Conservation (phyloP, 2,329 filamentous ascomycete species). For the Arthroderma sp. region DNA sequence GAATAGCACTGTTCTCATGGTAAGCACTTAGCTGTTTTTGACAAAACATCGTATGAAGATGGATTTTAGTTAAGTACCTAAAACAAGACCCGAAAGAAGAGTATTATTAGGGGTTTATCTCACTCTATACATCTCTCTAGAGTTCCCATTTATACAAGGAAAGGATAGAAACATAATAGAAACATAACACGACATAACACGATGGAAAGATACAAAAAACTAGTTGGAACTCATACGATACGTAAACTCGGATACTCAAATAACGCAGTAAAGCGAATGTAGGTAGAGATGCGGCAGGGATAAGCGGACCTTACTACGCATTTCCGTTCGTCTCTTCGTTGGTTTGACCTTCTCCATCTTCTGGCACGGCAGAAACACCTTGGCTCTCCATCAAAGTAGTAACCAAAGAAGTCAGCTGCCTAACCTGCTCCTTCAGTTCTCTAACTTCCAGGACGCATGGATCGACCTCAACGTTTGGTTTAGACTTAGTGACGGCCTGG, state of each 20-base stretch:
- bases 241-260: neutral
- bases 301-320: neutral
- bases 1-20: no score
- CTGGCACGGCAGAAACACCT: neutral
- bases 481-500: slow-evolving; percentile 62
- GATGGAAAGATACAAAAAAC: neutral
- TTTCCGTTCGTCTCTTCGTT: neutral
- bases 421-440: slow-evolving; percentile 40
- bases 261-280: neutral
- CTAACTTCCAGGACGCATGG: slow-evolving; percentile 55
- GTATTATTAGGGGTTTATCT: neutral
- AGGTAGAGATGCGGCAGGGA: neutral
- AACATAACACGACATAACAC: neutral
- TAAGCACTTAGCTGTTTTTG: no score
- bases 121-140: neutral
- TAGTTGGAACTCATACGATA: neutral
- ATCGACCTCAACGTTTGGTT: slow-evolving; percentile 72
- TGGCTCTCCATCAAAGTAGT: slow-evolving; percentile 40
- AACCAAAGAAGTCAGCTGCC: slow-evolving; percentile 52
- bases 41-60: no score
- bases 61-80: no score
- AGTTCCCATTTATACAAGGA: neutral
- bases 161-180: neutral
- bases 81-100: neutral
- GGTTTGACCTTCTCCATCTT: neutral